Base-by-base conservation (phyloP, 176 grass and related monocot species). In the Aegilops sharonensis region DNA sequence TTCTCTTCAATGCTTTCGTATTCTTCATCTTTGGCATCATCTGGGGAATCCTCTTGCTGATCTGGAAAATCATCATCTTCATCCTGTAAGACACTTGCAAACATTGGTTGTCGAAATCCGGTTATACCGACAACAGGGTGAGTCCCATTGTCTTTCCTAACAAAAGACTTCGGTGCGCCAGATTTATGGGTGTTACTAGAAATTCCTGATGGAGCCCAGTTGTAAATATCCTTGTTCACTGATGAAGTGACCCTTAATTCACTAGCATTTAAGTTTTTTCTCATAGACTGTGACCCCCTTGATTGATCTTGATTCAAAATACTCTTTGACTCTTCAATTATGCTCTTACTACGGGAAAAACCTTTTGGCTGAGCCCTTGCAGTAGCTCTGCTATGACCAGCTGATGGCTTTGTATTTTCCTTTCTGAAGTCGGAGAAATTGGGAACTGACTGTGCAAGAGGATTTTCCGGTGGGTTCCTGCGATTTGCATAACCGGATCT, bases 371-470 rank as follows among this genome's bases (percentile, higher is more conserved):
- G 92, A 36, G 48, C 81, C 77, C 90, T 88, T 79, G 82, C 47
- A 72, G 60, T 91, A 43, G 68, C 84, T 78, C 90, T 95, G 71
- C 89, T 90, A 60, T 75, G 76, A 75, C 80, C 94, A 86, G 78
- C 78, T 71, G 90, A 90, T 81, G 91, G 97, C 54, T 88, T 96
- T 72, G 94, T 92, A 89, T 97, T 99, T 97, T 97, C 97, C 74
- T 99, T 99, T 87, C 94, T 86, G 24, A 99, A 91, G 68, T 99
- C 94, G 6, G 87, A 82, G 68, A 99, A 97, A 87, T 84, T 94
- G 35, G 97, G 94, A 64, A 99, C 92, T 70, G 94, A 97, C 67
- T 97, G 94, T 40, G 89, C 94, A 65, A 94, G 89, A 82, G 90
- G 85, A 89, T 94, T 99, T 80, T 93, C 92, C 85, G 78, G 56